Conservation (phyloP, 495 filamentous ascomycete genomes). For the Podospora fimiseda region DNA sequence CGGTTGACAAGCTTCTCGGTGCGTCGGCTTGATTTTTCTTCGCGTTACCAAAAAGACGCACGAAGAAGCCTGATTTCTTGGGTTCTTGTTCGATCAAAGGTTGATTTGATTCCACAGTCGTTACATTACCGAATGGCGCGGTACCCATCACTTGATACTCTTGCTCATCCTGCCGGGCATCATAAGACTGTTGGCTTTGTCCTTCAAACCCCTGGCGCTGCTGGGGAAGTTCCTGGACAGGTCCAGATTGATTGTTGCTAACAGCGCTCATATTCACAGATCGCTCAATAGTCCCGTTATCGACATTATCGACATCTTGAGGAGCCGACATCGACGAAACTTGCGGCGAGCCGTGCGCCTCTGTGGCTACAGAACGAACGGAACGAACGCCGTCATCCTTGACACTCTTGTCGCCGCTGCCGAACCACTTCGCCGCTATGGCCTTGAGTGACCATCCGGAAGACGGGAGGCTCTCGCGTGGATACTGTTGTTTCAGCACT, state of each 20-base stretch:
- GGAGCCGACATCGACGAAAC: not conserved
- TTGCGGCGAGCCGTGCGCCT: not conserved
- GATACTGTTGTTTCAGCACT: slow-evolving; percentile 7
- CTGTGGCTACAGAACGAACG: not conserved
- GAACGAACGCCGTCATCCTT: not conserved
- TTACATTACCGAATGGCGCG: not conserved
- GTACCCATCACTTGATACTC: not conserved
- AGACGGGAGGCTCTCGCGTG: not conserved
- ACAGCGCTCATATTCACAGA: no score
- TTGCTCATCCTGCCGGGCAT: not conserved
- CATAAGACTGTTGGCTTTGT: not conserved
- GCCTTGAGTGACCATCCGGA: slow-evolving; percentile 5
- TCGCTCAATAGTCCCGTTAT: no score
- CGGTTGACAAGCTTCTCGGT: no score
- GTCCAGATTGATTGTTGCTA: no score
- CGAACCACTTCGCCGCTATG: slow-evolving; percentile 1
- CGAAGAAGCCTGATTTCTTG: slow-evolving; percentile 3
- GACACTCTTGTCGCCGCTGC: slow-evolving; percentile 4
- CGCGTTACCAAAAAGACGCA: not conserved
- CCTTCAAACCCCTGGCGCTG: not conserved
- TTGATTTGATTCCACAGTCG: not conserved
- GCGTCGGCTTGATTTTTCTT: not conserved
- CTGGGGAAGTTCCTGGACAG: no score
- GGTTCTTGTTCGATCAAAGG: not conserved
- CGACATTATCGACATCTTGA: not conserved